Evolutionary conservation across 257 asterid species (phyloP), one percentile per base, ranked within the genome.

Genomic region (Lycium ferocissimum): DNA sequence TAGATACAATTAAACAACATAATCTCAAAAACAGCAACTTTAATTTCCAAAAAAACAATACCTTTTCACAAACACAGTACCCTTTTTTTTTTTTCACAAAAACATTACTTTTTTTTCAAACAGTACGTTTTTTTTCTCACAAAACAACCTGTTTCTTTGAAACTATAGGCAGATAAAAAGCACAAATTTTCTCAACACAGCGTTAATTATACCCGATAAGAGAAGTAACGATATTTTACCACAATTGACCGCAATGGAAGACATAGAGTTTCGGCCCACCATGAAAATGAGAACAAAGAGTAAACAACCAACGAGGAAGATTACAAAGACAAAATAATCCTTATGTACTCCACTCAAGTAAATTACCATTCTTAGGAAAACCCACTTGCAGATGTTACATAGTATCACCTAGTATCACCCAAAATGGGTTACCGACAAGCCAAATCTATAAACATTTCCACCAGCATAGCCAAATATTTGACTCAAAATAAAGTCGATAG

Each of bases 361-460:
- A 45, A 73, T 76, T 53, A 76, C 45, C 63, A 13, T 76, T 76
- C 81, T 78, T 78, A 53, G 26, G 82, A 78, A 49, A 76, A 22
- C 49, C 13, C 47, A 4, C 47, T 26, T 13, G 65, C 65, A 78
- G 63, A 78, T 53, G 12, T 26, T 78, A 78, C 65, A 78, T 20
- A 76, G n/a, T 20, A 11, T n/a, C n/a, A n/a, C n/a, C n/a, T n/a
- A n/a, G n/a, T n/a, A n/a, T 61, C 81, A 73, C 81, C 80, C 12
- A 47, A 72, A 45, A 51, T 78, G 45, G 45, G 82, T 26, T 78
- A 33, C 33, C 0, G 0, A 72, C 79, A 7, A 33, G 22, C 63
- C 47, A 76, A 76, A 51, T 22, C 43, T 51, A 26, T 26, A 78
- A 72, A 78, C 9, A 26, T 51, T 76, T 76, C 65, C 38, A 78